A percentile compares a stretch with the other conserved stretches of the same genome.
phyloP scores from a whole-genome alignment of 768 basidiomycete genomes.

The Naganishia friedmannii region DNA sequence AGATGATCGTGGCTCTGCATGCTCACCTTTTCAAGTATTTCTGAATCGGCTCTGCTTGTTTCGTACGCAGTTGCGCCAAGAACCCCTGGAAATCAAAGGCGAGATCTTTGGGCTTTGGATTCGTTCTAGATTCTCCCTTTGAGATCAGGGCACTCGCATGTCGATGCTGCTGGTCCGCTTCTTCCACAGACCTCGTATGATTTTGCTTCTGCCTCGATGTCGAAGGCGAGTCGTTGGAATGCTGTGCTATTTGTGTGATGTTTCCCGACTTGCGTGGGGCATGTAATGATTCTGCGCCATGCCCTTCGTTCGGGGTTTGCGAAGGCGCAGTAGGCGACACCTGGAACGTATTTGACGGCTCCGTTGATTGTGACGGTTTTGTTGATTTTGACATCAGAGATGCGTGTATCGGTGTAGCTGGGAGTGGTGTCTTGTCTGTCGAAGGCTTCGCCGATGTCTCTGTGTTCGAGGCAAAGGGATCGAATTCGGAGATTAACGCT shows the following conservation, averaged over 20 bases:
- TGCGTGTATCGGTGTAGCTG: background rate
- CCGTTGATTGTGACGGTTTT: background rate
- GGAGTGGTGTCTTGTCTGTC: background rate
- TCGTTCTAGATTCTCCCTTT: constrained; percentile 14
- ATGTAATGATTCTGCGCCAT: background rate
- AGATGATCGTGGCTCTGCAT: background rate
- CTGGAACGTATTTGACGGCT: background rate
- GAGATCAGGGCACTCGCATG: background rate
- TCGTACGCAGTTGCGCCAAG: constrained; percentile 87
- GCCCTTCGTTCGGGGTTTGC: background rate
- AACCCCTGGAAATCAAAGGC: constrained; percentile 90
- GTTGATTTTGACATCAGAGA: background rate
- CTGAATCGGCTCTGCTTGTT: constrained; percentile 83
- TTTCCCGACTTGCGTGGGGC: constrained; percentile 8
- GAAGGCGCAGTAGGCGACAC: background rate
- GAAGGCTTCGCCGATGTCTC: background rate
- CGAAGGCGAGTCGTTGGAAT: constrained; percentile 1
- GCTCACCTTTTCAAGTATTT: constrained; percentile 92
- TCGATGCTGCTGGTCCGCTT: background rate
- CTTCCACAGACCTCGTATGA: background rate
- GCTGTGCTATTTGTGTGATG: background rate
- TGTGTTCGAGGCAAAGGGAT: constrained; percentile 27
- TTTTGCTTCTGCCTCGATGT: background rate
- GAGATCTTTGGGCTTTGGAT: constrained; percentile 24
- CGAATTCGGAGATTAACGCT: constrained; percentile 30